Evolutionary conservation across 306 rosid genomes (phyloP), one percentile per base, ranked within the genome.

Genomic region (Cucumis cinereus): DNA sequence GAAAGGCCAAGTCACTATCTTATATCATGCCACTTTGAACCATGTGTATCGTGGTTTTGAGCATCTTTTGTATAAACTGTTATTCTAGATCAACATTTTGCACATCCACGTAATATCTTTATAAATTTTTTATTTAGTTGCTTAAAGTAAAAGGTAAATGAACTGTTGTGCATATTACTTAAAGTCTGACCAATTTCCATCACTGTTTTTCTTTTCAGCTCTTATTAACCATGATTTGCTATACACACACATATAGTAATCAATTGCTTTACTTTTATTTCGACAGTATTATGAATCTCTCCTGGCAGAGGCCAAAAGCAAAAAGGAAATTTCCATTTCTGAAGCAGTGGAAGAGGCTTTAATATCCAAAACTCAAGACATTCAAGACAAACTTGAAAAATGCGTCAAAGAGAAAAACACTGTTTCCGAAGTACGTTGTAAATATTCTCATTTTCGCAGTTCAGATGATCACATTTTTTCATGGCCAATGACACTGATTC

Each of bases 321-420:
- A 85, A 84, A 77, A 72, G 82, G 92, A 90, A 68, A 84, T 81
- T 73, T 83, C 87, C 69, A 73, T 88, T 54, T 77, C 90, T 45
- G 95, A 90, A 87, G 93, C 95, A 47, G 92, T 89, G 79, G 95
- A 92, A 83, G 81, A 83, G 68, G 93, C 95, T 77, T 85, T 86
- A 60, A 75, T 87, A 84, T 85, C 85, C 40, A 88, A 75, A 82
- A 81, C 88, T 88, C 91, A 77, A 81, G 91, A 90, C 68, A 81
- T 92, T 59, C 97, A 92, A 88, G 82, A 73, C 67, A 83, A 86
- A 79, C 84, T 90, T 81, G 97, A 90, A 36, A 92, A 83, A 78
- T 84, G 84, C 64, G 77, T 82, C 4, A 85, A 78, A 77, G 95
- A 91, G 74, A 92, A 81, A 82, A 79, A 86, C 80, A 54, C 57